Base-by-base conservation (phyloP, 768 basidiomycete species). In the Suillus lakei region DNA sequence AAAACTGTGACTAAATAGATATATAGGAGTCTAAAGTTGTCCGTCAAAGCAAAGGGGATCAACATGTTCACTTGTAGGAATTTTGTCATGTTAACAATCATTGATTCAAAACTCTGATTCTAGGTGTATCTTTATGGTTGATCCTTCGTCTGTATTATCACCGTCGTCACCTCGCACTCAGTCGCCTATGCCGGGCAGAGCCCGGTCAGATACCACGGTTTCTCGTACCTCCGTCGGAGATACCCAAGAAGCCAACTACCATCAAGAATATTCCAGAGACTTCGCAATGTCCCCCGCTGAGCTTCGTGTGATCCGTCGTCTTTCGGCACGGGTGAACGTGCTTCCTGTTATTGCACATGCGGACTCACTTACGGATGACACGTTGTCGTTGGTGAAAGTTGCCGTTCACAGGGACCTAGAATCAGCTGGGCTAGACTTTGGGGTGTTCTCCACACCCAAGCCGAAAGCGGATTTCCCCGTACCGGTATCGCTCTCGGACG, bases 61-160 rank as follows among this genome's bases (percentile, higher is more conserved):
- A 93, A 70, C 94, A 95, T 70, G 89, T 96, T 70, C 93, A 96
- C 78, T 78, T 95, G 92, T 94, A 75, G 77, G 92, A 77, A 28
- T 7, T 38, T 34, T 23, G 9, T 21, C 51, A 18, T 62, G 26
- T 30, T 51, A 63, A 16, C 6, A 43, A 32, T 58, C 23, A 60
- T 53, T 46, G 60, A 61, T 71, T 71, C 65, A 74, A 59, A 21
- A 21, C 30, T 41, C 67, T 63, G 28, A 59, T 62, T 30, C 61
- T 65, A 93, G 92, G 54, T 93, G 91, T 74, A 91, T 95, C 66
- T 95, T 95, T 77, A 84, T 94, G 86, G 84, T 94, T 71, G 92
- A 95, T 72, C 93, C 93, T 15, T 77, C 85, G 30, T 88, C 90
- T 18, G 85, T 94, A 70, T 82, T 86, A 81, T 84, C 86, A 5